Conservation (phyloP, 495 filamentous ascomycete genomes). For the Penicillium verhagenii region DNA sequence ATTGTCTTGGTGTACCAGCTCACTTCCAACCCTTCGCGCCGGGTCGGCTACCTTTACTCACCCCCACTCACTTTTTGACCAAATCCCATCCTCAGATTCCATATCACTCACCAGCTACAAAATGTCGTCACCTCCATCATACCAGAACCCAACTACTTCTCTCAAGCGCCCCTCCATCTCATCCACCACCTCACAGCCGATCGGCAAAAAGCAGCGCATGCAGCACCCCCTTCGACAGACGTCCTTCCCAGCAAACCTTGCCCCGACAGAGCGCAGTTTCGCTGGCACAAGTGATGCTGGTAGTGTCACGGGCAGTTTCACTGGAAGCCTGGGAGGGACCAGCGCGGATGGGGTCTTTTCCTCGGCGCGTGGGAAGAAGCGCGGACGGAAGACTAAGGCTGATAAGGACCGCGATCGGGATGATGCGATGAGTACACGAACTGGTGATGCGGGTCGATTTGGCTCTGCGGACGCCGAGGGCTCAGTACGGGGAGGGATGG, state of each 20-base stretch:
- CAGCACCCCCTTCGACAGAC: slow-evolving; percentile 90
- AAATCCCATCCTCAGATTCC: background rate
- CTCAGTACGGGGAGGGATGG: slow-evolving; percentile 44
- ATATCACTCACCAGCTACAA: slow-evolving; percentile 7
- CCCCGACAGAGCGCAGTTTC: slow-evolving; percentile 58
- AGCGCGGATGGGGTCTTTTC: slow-evolving; percentile 48
- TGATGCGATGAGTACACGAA: slow-evolving; percentile 52
- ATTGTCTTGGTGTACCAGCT: background rate
- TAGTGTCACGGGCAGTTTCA: slow-evolving; percentile 64
- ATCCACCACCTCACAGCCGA: slow-evolving; percentile 34
- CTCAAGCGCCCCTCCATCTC: slow-evolving; percentile 47
- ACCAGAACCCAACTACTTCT: slow-evolving; percentile 32
- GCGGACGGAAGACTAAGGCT: slow-evolving; percentile 64
- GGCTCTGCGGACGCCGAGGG: slow-evolving; percentile 42
- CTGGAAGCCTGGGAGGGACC: slow-evolving; percentile 52
- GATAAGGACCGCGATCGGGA: slow-evolving; percentile 46
- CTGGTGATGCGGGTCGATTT: slow-evolving; percentile 46
- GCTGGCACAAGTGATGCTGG: slow-evolving; percentile 65
- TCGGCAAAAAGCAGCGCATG: slow-evolving; percentile 39
- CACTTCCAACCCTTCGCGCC: background rate
- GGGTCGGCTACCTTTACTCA: background rate
- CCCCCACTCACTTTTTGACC: background rate
- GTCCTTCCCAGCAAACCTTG: slow-evolving; percentile 68
- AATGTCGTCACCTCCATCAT: slow-evolving; percentile 49
- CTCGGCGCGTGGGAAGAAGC: slow-evolving; percentile 53